Percentiles rank a stretch among this genome's conserved stretches.
Conservation (phyloP, 2,329 filamentous ascomycete genomes). For the Xylaria sp. region DNA sequence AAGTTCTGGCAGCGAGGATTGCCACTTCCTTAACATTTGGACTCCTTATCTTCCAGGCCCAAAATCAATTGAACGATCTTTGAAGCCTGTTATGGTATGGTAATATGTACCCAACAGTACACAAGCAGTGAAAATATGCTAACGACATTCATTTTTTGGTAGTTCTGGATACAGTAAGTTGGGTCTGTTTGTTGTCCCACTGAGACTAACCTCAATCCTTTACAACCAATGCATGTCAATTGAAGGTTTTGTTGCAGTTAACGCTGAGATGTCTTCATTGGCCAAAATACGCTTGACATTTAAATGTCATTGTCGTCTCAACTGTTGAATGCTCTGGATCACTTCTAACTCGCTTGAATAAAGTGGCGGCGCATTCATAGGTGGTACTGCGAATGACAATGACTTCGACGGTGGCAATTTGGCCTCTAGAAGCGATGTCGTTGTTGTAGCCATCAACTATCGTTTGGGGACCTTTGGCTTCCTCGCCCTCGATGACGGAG, state of each 20-base stretch:
- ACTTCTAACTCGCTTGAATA: background rate
- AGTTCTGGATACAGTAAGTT: background rate
- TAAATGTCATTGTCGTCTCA: too few relatives aligned
- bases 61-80: background rate
- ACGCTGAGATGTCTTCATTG: too few relatives aligned
- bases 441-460: constrained; percentile 70
- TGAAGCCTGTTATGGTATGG: background rate
- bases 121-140: background rate
- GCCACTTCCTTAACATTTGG: background rate
- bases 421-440: constrained; percentile 67
- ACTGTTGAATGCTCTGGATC: background rate
- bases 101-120: too few relatives aligned
- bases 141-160: background rate
- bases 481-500: constrained; percentile 60
- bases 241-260: too few relatives aligned
- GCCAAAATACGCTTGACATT: too few relatives aligned
- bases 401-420: constrained; percentile 63
- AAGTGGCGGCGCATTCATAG: background rate
- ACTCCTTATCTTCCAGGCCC: background rate
- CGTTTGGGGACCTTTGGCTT: constrained; percentile 68
- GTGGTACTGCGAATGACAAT: background rate
- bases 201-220: too few relatives aligned
- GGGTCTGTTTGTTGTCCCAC: too few relatives aligned
- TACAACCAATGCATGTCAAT: too few relatives aligned
- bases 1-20: background rate